A percentile compares a stretch with the other conserved stretches of the same genome.
Conservation (phyloP, 768 basidiomycete species). For the Trametes punicea region DNA sequence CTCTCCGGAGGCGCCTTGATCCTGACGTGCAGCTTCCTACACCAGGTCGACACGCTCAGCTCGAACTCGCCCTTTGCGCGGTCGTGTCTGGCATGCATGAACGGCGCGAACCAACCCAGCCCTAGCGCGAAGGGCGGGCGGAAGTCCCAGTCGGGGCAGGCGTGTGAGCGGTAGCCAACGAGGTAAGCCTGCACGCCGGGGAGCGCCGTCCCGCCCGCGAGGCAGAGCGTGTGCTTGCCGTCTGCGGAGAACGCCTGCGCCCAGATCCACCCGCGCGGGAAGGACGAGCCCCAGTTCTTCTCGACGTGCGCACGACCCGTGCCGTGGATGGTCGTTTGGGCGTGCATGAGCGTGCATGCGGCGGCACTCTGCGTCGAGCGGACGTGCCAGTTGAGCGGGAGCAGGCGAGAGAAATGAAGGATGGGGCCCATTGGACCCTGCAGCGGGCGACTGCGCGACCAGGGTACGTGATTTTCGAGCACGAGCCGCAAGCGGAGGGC, state of each 20-base stretch:
- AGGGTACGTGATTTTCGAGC: conserved; percentile 16
- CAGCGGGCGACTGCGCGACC: conserved; percentile 16
- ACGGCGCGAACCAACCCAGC: conserved; percentile 16
- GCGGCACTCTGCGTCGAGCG: conserved; percentile 21
- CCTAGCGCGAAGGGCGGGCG: conserved; percentile 24
- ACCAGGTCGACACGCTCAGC: conserved; percentile 18
- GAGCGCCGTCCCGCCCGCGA: conserved; percentile 25
- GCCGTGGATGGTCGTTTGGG: background rate
- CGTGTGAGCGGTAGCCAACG: conserved; percentile 25
- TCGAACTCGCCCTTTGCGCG: conserved; percentile 15
- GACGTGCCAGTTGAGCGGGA: conserved; percentile 30
- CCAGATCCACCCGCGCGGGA: conserved; percentile 29
- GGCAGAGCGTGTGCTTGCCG: conserved; percentile 15
- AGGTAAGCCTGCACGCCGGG: conserved; percentile 26
- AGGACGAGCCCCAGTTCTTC: conserved; percentile 30
- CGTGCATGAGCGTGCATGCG: conserved; percentile 4
- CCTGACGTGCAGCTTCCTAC: conserved; percentile 15
- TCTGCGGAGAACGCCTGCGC: conserved; percentile 19
- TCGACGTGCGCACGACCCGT: conserved; percentile 23
- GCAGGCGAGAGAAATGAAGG: conserved; percentile 15
- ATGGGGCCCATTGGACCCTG: conserved; percentile 26
- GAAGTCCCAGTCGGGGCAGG: conserved; percentile 24
- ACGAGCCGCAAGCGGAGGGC: conserved; percentile 18
- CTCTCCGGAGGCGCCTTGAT: conserved; percentile 19
- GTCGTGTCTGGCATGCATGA: conserved; percentile 20